phyloP scores from a whole-genome alignment of 371 early-diverging fungal species.

The Smittium mucronatum region DNA sequence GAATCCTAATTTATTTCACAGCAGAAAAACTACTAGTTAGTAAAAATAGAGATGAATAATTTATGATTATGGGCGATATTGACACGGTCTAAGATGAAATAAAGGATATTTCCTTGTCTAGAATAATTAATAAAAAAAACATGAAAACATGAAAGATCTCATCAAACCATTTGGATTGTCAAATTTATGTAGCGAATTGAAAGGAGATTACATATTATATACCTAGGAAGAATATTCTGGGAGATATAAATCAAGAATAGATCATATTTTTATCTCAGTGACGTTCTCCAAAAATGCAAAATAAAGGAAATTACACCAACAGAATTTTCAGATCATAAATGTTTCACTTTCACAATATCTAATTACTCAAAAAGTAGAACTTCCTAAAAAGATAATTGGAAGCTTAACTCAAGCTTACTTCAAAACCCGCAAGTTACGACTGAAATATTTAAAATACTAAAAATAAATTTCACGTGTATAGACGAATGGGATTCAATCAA shows the following conservation, averaged over 20 bases:
- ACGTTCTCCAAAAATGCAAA: background rate
- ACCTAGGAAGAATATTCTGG: background rate
- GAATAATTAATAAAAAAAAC: background rate
- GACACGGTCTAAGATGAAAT: constrained; percentile 5
- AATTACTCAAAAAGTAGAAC: background rate
- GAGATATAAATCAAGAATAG: constrained; percentile 7
- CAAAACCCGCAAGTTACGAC: background rate
- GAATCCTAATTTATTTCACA: background rate
- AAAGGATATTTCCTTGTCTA: constrained; percentile 4
- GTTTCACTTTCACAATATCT: background rate
- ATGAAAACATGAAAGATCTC: background rate
- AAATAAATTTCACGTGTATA: background rate
- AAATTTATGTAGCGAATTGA: background rate
- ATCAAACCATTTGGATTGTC: constrained; percentile 3
- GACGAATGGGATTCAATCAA: background rate
- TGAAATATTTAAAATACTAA: background rate
- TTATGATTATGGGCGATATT: constrained; percentile 7
- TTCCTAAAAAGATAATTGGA: background rate
- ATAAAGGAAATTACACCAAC: background rate
- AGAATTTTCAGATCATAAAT: background rate
- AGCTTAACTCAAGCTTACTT: constrained; percentile 1
- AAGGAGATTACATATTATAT: background rate
- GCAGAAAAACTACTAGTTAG: background rate
- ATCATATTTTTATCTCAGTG: constrained; percentile 1
- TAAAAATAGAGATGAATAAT: background rate